These are phyloP conservation scores for Yarrowia keelungensis DNA, from an alignment of 805 yeast genomes.

Conservation along the genomic window DNA sequence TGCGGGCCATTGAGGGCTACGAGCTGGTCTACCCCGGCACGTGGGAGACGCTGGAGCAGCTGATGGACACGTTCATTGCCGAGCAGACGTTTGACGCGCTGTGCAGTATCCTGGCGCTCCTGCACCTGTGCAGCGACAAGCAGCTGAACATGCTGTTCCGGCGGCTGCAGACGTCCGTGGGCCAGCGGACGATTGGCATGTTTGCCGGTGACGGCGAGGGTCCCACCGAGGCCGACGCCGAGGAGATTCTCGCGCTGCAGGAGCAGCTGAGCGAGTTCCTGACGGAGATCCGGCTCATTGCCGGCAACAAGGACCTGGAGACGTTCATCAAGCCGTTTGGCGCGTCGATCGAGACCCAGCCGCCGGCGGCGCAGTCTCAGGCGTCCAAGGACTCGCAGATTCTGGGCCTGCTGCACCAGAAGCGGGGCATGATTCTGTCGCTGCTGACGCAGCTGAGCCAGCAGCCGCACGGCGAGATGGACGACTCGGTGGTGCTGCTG, in stretches of 20 bases:
- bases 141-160: constrained; percentile 20
- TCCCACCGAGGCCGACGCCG: neutral
- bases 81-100: constrained; percentile 28
- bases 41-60: constrained; percentile 29
- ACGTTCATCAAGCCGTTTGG: constrained; percentile 23
- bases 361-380: constrained; percentile 20
- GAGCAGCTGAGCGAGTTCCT: constrained; percentile 25
- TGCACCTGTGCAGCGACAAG: constrained; percentile 21
- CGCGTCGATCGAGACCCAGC: constrained; percentile 32
- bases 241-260: neutral
- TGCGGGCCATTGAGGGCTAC: constrained; percentile 29
- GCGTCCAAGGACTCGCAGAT: constrained; percentile 33
- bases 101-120: constrained; percentile 7
- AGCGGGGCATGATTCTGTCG: constrained; percentile 34
- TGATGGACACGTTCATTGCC: constrained; percentile 23
- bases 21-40: constrained; percentile 26
- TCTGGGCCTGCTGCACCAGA: constrained; percentile 25
- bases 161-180: constrained; percentile 24
- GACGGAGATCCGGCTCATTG: constrained; percentile 1
- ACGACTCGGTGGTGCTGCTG: constrained; percentile 26
- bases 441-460: constrained; percentile 32
- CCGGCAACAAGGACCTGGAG: constrained; percentile 19
- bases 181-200: constrained; percentile 26
- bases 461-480: constrained; percentile 34
- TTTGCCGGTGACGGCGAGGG: constrained; percentile 7